A percentile compares a stretch with the other conserved stretches of the same genome.
Evolutionary conservation across 176 grass and related monocot species (phyloP).

Genomic region (Paspalum notatum): DNA sequence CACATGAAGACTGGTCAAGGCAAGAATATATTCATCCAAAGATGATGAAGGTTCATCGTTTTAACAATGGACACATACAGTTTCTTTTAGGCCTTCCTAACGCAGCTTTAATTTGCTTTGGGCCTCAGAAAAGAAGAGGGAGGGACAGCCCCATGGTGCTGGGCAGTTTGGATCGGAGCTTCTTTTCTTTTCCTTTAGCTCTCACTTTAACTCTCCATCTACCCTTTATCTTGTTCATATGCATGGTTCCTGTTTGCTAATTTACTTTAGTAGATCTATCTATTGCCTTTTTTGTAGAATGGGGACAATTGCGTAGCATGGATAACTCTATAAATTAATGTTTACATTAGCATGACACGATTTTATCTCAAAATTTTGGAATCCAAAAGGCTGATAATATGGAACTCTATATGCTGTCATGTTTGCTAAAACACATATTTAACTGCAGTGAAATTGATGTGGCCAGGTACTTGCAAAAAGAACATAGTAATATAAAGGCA

Average conservation of each 20-base stretch:
- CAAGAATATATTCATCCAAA: conserved; percentile 26
- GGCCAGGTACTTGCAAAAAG: background rate
- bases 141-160: conserved; percentile 29
- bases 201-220: background rate
- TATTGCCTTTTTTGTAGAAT: background rate
- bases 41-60: conserved; percentile 36
- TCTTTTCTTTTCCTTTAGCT: conserved; percentile 30
- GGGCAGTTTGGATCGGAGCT: conserved; percentile 35
- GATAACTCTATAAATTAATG: background rate
- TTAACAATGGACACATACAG: background rate
- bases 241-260: background rate
- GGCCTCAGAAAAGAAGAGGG: conserved; percentile 47
- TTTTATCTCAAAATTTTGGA: background rate
- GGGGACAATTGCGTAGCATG: background rate
- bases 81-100: conserved; percentile 22
- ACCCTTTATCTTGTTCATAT: conserved; percentile 17
- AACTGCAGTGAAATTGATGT: background rate
- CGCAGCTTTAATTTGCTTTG: conserved; percentile 36
- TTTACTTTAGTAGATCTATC: background rate
- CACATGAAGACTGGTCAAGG: conserved; percentile 35
- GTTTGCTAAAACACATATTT: background rate
- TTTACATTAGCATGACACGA: background rate
- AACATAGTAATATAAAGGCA: background rate
- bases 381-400: background rate
- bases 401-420: background rate